These are phyloP conservation scores for Stylonectria norvegica DNA, from an alignment of 2,329 filamentous ascomycete species.

Conservation along the genomic window DNA sequence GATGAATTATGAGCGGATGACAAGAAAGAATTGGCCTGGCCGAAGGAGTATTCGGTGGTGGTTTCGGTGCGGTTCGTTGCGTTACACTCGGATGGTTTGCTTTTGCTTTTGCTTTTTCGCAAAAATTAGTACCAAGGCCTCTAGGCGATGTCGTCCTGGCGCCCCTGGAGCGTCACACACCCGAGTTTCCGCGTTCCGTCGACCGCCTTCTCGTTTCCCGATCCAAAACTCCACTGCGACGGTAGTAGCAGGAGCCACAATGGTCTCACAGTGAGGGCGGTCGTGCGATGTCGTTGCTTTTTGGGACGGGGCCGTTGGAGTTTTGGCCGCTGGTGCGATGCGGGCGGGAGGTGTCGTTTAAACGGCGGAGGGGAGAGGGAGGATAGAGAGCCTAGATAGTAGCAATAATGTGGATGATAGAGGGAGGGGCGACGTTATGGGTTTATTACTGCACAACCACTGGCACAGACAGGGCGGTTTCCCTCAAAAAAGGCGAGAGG, in stretches of 20 bases:
- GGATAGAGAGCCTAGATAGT: neutral
- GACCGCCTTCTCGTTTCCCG: too few species aligned
- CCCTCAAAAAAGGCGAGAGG: neutral
- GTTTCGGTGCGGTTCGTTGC: conserved; percentile 14
- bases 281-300: conserved; percentile 24
- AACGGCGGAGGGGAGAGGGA: neutral
- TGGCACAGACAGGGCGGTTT: neutral
- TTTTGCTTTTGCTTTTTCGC: conserved; percentile 23
- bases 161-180: conserved; percentile 22
- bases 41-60: neutral
- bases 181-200: conserved; percentile 12
- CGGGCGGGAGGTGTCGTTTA: neutral
- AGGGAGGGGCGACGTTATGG: neutral
- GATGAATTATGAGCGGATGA: conserved; percentile 13
- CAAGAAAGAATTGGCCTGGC: conserved; percentile 7
- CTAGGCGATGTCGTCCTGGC: conserved; percentile 23
- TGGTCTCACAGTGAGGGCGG: conserved; percentile 22
- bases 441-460: neutral
- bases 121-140: too few species aligned
- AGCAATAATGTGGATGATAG: neutral
- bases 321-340: neutral
- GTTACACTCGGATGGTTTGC: conserved; percentile 19
- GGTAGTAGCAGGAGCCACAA: conserved; percentile 17
- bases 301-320: neutral
- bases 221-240: conserved; percentile 21